Conservation (phyloP, 179 eudicot species). For the Patellifolia procumbens region DNA sequence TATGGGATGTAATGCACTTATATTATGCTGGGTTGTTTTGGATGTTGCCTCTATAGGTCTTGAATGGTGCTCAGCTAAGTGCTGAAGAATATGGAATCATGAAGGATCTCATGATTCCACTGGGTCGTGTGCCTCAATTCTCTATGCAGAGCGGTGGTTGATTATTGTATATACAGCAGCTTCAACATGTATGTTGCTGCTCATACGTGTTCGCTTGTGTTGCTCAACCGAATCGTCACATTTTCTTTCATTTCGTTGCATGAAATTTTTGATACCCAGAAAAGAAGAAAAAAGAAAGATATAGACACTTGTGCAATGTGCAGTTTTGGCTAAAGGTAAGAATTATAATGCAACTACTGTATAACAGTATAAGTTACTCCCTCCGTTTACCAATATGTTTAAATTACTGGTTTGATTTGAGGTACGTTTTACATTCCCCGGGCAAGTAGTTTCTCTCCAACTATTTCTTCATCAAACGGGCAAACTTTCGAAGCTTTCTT, state of each 20-base stretch:
- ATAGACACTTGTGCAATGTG: neutral
- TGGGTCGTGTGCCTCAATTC: slow-evolving; percentile 67
- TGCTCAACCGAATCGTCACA: slow-evolving; percentile 5
- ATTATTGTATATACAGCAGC: slow-evolving; percentile 11
- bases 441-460: too few species aligned
- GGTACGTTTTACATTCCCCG: too few species aligned
- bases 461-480: too few species aligned
- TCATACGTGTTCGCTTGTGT: neutral
- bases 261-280: neutral
- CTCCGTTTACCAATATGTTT: neutral
- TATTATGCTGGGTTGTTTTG: neutral
- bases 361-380: neutral
- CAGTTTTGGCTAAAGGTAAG: slow-evolving; percentile 1
- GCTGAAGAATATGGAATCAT: slow-evolving; percentile 68
- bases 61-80: slow-evolving; percentile 65
- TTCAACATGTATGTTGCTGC: slow-evolving; percentile 5
- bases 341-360: neutral
- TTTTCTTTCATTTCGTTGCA: neutral
- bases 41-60: slow-evolving; percentile 45
- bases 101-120: slow-evolving; percentile 86
- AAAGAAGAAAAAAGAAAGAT: neutral
- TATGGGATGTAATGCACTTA: neutral
- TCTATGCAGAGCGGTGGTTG: slow-evolving; percentile 47
- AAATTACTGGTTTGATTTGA: too few species aligned
- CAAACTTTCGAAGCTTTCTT: too few species aligned